Base-by-base conservation (phyloP, 371 early-diverging fungal species). In the Rhizomucor pusillus region DNA sequence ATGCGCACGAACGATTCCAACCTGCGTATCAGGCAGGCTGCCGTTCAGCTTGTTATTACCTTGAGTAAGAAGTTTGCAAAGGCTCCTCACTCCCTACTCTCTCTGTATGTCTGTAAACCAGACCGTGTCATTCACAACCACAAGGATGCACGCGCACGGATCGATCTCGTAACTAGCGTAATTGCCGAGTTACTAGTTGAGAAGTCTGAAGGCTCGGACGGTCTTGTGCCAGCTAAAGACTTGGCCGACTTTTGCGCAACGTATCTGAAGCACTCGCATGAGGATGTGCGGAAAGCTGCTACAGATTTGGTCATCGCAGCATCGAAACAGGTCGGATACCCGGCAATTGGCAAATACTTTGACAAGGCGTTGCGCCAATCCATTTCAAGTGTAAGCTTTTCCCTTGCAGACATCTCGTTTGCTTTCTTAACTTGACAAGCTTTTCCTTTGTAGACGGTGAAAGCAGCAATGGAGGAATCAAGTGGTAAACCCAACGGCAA, bases 241-340 rank as follows among this genome's bases (percentile, higher is more conserved):
- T 67, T 79, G 25, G 82, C 87, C 65, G 71, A 63, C 10, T 84
- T 87, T 57, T 73, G 75, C 3, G 64, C 73, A 23, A 80, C 81
- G 1, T 82, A 83, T 47, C 57, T 86, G 39, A 77, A 77, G 9
- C 80, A 89, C 62, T 71, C 66, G 41, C 87, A 82, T 52, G 73
- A 68, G 3, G 89, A 88, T 36, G 87, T 88, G 14, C 82, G 86
- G 12, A 76, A 87, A 41, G 77, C 82, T 0, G 83, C 89, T 2
- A 73, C 77, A 7, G 73, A 72, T 41, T 61, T 89, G 5, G 70
- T 85, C 5, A 77, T 82, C 9, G 74, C 66, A 4, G 66, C 82
- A 9, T 71, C 69, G 3, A 59, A 66, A 16, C 66, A 64, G 41
- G 53, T 66, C 35, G 66, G 67, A 2, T 70, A 66, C 18, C 35